Conservation (phyloP, 2,329 filamentous ascomycete species). For the Cadophora gregata region DNA sequence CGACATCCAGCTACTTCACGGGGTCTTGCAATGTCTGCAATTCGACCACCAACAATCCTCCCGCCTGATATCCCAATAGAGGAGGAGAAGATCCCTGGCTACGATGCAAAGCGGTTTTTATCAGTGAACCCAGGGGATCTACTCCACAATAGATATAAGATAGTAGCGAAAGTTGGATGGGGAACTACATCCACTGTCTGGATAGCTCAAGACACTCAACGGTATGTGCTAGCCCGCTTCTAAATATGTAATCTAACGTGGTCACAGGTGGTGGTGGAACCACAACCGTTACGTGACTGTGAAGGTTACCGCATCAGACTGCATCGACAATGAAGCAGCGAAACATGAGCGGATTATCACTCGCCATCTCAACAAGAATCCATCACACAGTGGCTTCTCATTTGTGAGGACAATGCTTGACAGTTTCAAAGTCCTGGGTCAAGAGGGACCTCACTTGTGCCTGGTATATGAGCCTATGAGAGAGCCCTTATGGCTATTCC, state of each 20-base stretch:
- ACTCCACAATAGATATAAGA: conserved; percentile 44
- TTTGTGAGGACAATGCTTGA: no score
- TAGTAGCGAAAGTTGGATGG: conserved; percentile 48
- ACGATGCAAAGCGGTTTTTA: conserved; percentile 20
- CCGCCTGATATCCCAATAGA: conserved; percentile 21
- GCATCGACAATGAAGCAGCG: conserved; percentile 15
- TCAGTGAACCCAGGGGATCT: conserved; percentile 39
- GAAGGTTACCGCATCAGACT: conserved; percentile 25
- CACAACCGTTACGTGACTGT: conserved; percentile 23
- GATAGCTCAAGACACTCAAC: conserved; percentile 45
- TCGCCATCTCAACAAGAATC: conserved; percentile 18
- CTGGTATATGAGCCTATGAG: conserved; percentile 21
- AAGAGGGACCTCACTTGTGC: background rate
- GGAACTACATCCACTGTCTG: conserved; percentile 50
- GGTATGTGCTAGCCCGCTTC: conserved; percentile 21
- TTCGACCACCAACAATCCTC: conserved; percentile 20
- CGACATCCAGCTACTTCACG: conserved; percentile 8
- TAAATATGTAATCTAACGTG: conserved; percentile 15
- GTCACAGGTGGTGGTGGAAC: conserved; percentile 18
- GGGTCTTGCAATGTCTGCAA: conserved; percentile 10
- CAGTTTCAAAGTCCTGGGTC: no score
- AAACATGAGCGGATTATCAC: conserved; percentile 23
- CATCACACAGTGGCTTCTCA: conserved; percentile 24
- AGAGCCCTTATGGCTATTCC: conserved; percentile 25
- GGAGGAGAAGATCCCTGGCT: conserved; percentile 27